A percentile compares a stretch with the other conserved stretches of the same genome.
Evolutionary conservation across 495 filamentous ascomycete genomes (phyloP).

Genomic region (Aspergillus indologenus): DNA sequence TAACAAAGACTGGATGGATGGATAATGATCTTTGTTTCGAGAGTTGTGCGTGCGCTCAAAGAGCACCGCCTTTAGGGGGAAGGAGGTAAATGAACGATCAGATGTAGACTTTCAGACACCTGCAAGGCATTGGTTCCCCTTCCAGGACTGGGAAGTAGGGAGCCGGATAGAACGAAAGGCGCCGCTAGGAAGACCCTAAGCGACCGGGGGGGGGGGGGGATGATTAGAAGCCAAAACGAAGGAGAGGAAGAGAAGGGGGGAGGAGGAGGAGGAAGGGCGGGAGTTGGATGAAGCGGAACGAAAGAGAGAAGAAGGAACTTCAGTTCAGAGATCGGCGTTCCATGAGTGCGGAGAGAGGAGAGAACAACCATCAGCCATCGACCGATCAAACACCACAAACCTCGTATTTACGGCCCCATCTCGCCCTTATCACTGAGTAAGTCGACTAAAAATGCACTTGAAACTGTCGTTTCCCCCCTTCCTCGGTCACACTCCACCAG

Average conservation of each 20-base stretch:
- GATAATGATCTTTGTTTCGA: constrained; percentile 3
- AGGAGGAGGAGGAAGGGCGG: constrained; percentile 1
- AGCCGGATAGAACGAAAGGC: constrained; percentile 6
- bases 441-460: background rate
- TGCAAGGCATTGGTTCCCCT: constrained; percentile 2
- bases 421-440: background rate
- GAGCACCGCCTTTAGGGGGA: constrained; percentile 13
- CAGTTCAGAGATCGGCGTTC: background rate
- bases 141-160: constrained; percentile 2
- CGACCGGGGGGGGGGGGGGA: constrained; percentile 1
- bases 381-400: too few species aligned
- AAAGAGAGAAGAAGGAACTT: constrained; percentile 4
- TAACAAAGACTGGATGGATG: constrained; percentile 1
- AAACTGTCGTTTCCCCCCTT: constrained; percentile 2
- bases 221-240: background rate
- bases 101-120: constrained; percentile 9
- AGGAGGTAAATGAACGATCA: constrained; percentile 4
- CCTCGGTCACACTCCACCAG: constrained; percentile 1
- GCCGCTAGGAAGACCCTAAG: background rate
- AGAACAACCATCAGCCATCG: too few species aligned
- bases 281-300: too few species aligned
- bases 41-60: constrained; percentile 2
- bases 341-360: background rate
- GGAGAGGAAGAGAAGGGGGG: constrained; percentile 8
- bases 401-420: background rate